These are phyloP conservation scores for Murraya koenigii DNA, from an alignment of 345 rosid species.

Conservation along the genomic window DNA sequence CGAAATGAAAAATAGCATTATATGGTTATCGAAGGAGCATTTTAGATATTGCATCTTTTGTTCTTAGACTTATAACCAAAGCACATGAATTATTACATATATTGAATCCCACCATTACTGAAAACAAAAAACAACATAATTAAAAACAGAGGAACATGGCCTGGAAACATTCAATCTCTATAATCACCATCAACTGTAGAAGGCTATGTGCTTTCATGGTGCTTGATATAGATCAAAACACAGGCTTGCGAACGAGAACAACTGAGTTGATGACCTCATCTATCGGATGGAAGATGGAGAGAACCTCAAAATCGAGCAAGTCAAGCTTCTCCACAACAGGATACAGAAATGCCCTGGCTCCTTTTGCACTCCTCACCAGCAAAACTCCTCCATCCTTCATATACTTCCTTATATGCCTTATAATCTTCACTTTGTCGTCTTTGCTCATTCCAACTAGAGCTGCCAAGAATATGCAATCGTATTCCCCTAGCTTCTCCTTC, in stretches of 20 bases:
- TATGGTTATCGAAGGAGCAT: too few species aligned
- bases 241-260: slow-evolving; percentile 29
- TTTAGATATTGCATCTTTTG: too few species aligned
- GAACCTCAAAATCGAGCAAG: slow-evolving; percentile 32
- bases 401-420: slow-evolving; percentile 28
- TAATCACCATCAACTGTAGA: neutral
- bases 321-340: slow-evolving; percentile 33
- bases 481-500: slow-evolving; percentile 30
- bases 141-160: neutral
- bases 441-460: slow-evolving; percentile 41
- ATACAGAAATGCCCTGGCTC: slow-evolving; percentile 40
- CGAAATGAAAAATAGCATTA: too few species aligned
- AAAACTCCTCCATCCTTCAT: slow-evolving; percentile 31
- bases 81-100: neutral
- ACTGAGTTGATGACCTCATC: slow-evolving; percentile 41
- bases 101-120: neutral
- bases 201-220: neutral
- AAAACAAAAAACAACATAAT: neutral
- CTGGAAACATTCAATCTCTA: neutral
- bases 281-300: slow-evolving; percentile 36
- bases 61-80: neutral
- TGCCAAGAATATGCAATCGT: slow-evolving; percentile 39
- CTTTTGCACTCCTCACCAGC: slow-evolving; percentile 39
- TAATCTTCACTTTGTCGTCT: slow-evolving; percentile 28
- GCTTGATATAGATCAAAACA: neutral